Percentiles rank a stretch among this genome's conserved stretches.
These are phyloP conservation scores for Claviceps monticola DNA, from an alignment of 2,329 filamentous ascomycete genomes.

Conservation along the genomic window DNA sequence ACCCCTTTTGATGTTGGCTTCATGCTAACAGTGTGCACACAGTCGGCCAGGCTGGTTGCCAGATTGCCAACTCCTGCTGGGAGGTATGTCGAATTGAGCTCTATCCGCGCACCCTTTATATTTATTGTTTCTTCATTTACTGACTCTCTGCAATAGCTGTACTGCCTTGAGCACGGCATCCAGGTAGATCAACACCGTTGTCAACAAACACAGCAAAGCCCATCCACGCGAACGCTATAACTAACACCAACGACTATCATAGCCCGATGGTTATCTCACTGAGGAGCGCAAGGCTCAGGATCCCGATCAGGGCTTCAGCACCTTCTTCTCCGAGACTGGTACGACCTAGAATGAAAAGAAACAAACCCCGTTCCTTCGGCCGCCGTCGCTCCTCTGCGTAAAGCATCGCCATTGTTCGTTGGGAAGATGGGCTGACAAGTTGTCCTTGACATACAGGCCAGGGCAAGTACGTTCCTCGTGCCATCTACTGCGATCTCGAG, in stretches of 20 bases:
- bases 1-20: background rate
- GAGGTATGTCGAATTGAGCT: conserved; percentile 57
- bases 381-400: background rate
- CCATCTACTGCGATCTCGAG: conserved; percentile 99
- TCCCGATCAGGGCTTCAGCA: conserved; percentile 96
- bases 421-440: background rate
- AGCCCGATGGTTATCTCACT: conserved; percentile 98
- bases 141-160: conserved; percentile 53
- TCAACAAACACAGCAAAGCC: conserved; percentile 3
- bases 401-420: background rate
- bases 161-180: conserved; percentile 99
- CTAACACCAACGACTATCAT: conserved; percentile 9
- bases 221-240: background rate
- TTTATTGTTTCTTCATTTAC: conserved; percentile 5
- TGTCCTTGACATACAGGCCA: conserved; percentile 47
- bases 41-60: conserved; percentile 99
- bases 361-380: background rate
- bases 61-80: conserved; percentile 99
- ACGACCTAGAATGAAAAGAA: conserved; percentile 18
- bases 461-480: conserved; percentile 97
- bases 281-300: conserved; percentile 92
- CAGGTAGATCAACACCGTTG: conserved; percentile 49
- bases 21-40: conserved; percentile 39
- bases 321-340: conserved; percentile 99
- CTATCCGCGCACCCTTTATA: background rate